These are phyloP conservation scores for Haematococcus sp. DNA, from an alignment of 139 green algal species.

Conservation along the genomic window DNA sequence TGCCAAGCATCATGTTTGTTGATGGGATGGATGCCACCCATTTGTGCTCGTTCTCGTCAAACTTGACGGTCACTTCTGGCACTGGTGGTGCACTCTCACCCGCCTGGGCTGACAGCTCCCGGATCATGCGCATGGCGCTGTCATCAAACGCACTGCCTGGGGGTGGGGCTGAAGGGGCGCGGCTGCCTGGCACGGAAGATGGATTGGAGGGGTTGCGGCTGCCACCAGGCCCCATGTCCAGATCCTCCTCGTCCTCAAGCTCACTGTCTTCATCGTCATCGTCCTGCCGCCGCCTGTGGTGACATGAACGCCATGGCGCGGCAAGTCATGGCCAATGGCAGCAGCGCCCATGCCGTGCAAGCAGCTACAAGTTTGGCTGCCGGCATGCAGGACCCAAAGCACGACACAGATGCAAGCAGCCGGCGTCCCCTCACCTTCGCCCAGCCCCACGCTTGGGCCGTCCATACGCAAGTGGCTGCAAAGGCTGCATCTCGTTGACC, in stretches of 20 bases:
- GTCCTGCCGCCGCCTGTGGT: not conserved
- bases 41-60: conserved; percentile 1
- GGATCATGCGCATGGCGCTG: too few relatives aligned
- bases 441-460: not conserved
- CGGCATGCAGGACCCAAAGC: too few relatives aligned
- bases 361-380: too few relatives aligned
- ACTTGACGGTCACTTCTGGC: not conserved
- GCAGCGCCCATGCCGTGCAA: too few relatives aligned
- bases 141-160: not conserved
- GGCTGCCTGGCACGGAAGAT: not conserved
- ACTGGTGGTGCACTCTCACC: not conserved
- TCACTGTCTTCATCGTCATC: conserved; percentile 11
- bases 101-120: not conserved
- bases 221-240: not conserved
- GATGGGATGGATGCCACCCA: conserved; percentile 6
- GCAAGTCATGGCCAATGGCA: too few relatives aligned
- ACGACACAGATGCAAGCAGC: not conserved
- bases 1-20: too few relatives aligned
- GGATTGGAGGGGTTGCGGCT: too few relatives aligned
- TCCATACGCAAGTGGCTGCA: not conserved
- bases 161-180: not conserved
- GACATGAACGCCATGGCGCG: too few relatives aligned
- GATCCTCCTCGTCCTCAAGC: not conserved
- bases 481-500: not conserved
- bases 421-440: not conserved